Conservation (phyloP, 2,329 filamentous ascomycete species). For the Pseudogymnoascus sp. region DNA sequence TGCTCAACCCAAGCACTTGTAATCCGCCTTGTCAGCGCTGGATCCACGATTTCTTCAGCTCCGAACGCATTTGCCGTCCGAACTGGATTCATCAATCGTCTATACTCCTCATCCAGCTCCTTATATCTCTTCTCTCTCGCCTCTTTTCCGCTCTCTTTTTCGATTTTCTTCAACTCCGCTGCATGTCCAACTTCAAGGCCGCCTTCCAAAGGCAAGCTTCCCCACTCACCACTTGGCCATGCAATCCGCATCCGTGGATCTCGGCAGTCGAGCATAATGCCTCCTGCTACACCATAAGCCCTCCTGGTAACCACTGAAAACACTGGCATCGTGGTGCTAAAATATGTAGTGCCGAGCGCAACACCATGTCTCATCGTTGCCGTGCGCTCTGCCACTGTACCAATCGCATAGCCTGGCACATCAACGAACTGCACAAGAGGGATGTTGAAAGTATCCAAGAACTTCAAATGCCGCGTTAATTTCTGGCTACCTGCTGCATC, state of each 20-base stretch:
- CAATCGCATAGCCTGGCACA: constrained; percentile 57
- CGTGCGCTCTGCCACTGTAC: constrained; percentile 54
- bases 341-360: constrained; percentile 55
- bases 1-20: constrained; percentile 50
- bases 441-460: constrained; percentile 60
- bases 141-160: constrained; percentile 43
- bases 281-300: constrained; percentile 58
- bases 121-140: constrained; percentile 39
- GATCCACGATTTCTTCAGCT: constrained; percentile 60
- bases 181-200: constrained; percentile 60
- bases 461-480: constrained; percentile 52
- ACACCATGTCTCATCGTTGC: constrained; percentile 62
- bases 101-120: constrained; percentile 54
- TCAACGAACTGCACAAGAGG: constrained; percentile 59
- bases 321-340: constrained; percentile 55
- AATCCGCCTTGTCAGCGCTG: constrained; percentile 48
- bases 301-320: constrained; percentile 57
- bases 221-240: constrained; percentile 60
- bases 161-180: constrained; percentile 51
- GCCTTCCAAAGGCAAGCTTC: constrained; percentile 55
- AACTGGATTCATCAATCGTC: constrained; percentile 57
- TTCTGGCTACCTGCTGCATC: constrained; percentile 58
- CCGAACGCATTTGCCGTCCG: constrained; percentile 58
- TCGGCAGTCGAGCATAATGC: constrained; percentile 56
- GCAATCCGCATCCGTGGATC: constrained; percentile 56